Evolutionary conservation across 805 yeast species (phyloP).

Genomic region (Candida vaughaniae): DNA sequence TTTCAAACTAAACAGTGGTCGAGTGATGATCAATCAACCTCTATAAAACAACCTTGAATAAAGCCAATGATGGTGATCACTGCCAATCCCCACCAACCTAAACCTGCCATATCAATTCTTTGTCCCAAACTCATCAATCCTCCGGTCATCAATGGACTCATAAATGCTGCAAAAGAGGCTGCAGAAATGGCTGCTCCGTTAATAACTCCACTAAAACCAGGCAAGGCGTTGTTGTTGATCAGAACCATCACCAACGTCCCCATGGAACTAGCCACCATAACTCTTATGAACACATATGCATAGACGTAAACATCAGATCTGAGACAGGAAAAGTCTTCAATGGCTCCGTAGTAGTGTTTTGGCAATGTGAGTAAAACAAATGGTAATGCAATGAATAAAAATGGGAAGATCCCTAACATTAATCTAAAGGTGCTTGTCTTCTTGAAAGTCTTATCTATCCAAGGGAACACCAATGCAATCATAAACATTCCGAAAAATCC

Average conservation of each 20-base stretch:
- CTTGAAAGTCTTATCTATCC: constrained; percentile 31
- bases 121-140: constrained; percentile 30
- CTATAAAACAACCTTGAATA: constrained; percentile 9
- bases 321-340: constrained; percentile 25
- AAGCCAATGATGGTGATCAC: constrained; percentile 6
- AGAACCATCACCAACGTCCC: constrained; percentile 52
- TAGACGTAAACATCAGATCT: constrained; percentile 23
- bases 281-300: constrained; percentile 21
- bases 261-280: constrained; percentile 41
- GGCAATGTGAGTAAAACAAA: constrained; percentile 43
- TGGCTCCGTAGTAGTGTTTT: constrained; percentile 32
- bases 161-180: constrained; percentile 51
- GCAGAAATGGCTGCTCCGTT: constrained; percentile 56
- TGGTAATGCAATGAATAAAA: constrained; percentile 47
- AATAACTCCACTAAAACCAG: constrained; percentile 53
- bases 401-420: constrained; percentile 41
- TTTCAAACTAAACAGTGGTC: too few species aligned
- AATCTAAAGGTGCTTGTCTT: constrained; percentile 43
- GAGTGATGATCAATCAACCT: constrained; percentile 2
- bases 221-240: constrained; percentile 51
- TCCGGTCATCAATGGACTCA: constrained; percentile 60
- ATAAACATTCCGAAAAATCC: constrained; percentile 37
- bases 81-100: constrained; percentile 33
- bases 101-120: constrained; percentile 19
- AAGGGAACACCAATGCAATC: constrained; percentile 41